These are phyloP conservation scores for Leccinum insolens DNA, from an alignment of 1,284 basidiomycete genomes.

Conservation along the genomic window DNA sequence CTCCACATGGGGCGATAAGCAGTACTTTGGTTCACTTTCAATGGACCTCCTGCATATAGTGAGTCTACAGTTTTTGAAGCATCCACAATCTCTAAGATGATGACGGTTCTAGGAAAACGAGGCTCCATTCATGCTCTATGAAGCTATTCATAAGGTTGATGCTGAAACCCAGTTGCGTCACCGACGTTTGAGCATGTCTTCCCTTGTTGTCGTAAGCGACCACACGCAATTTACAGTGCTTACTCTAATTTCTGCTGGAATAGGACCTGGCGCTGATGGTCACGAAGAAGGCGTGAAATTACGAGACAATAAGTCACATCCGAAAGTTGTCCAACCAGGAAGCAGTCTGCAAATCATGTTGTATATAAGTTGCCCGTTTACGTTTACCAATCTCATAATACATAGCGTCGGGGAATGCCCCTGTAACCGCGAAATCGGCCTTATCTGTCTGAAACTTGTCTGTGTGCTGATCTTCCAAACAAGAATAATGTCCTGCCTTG, in stretches of 20 bases:
- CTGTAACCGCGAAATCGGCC: not conserved
- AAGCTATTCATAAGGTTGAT: constrained; percentile 16
- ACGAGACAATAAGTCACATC: not conserved
- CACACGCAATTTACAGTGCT: not conserved
- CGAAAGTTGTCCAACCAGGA: not conserved
- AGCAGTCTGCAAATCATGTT: not conserved
- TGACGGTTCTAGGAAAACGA: constrained; percentile 10
- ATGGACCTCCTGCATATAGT: constrained; percentile 4
- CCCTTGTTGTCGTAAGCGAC: constrained; percentile 28
- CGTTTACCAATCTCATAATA: not conserved
- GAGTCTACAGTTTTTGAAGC: not conserved
- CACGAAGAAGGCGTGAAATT: constrained; percentile 5
- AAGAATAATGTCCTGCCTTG: too few relatives aligned
- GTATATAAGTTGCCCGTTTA: not conserved
- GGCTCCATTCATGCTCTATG: not conserved
- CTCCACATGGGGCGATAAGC: not conserved
- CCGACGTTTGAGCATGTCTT: constrained; percentile 23
- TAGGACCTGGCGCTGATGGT: constrained; percentile 30
- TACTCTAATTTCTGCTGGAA: constrained; percentile 5
- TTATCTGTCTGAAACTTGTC: too few relatives aligned
- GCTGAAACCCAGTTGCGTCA: constrained; percentile 8
- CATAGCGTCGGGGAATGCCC: not conserved
- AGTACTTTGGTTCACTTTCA: not conserved
- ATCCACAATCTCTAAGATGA: constrained; percentile 1
- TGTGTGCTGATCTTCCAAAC: too few relatives aligned